Evolutionary conservation across 2,329 filamentous ascomycete species (phyloP).

Genomic region (Colletotrichum coccodes): DNA sequence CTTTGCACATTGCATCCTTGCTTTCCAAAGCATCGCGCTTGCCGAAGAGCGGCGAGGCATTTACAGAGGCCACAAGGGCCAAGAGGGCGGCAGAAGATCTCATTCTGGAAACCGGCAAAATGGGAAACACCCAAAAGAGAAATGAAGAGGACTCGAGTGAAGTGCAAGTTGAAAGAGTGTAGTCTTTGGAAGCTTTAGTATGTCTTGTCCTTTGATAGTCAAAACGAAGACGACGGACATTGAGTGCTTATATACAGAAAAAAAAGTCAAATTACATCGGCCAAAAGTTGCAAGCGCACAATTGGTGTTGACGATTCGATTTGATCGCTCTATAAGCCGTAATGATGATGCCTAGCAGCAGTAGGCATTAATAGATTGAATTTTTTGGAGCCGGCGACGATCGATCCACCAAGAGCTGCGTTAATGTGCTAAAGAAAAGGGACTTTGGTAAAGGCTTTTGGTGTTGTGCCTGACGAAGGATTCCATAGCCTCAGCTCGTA

Average conservation of each 20-base stretch:
- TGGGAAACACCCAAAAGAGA: no score
- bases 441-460: not conserved
- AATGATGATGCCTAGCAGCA: not conserved
- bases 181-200: not conserved
- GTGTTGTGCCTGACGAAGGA: not conserved
- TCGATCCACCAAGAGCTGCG: no score
- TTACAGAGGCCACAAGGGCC: not conserved
- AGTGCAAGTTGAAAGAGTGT: no score
- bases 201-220: not conserved
- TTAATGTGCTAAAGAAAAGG: not conserved
- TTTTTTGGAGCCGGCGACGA: not conserved
- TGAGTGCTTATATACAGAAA: no score
- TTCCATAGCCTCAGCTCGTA: not conserved
- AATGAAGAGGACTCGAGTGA: no score
- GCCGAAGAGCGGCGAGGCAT: not conserved
- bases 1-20: slow-evolving; percentile 20
- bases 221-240: no score
- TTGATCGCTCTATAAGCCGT: not conserved
- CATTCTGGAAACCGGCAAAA: no score
- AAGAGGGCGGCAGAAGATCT: slow-evolving; percentile 1
- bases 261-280: no score
- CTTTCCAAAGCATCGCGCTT: slow-evolving; percentile 2
- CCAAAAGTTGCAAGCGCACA: no score
- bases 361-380: not conserved
- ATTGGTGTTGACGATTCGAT: no score